phyloP scores from a whole-genome alignment of 495 filamentous ascomycete species.

The Pyrenopolyporus hunteri region DNA sequence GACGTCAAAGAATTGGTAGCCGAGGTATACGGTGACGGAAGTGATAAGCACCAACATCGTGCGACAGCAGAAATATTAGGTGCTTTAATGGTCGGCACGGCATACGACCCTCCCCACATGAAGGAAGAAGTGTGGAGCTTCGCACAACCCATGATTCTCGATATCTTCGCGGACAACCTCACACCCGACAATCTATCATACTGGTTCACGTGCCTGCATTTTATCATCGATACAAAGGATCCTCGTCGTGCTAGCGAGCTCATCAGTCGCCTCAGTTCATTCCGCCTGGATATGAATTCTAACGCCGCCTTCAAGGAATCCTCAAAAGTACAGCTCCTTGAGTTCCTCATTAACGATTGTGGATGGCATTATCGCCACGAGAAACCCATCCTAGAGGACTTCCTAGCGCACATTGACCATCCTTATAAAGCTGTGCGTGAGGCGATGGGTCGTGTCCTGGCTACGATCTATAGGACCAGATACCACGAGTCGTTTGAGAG shows the following conservation, averaged over 20 bases:
- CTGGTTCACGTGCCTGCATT: conserved; percentile 92
- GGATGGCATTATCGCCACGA: conserved; percentile 97
- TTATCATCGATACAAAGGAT: conserved; percentile 79
- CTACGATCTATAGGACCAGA: conserved; percentile 82
- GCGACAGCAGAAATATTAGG: conserved; percentile 94
- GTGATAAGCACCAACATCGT: conserved; percentile 96
- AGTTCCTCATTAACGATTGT: conserved; percentile 82
- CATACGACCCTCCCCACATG: conserved; percentile 70
- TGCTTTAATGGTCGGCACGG: conserved; percentile 75
- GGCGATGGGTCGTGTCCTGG: conserved; percentile 88
- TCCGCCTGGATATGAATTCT: conserved; percentile 89
- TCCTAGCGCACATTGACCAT: conserved; percentile 90
- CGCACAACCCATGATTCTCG: conserved; percentile 84
- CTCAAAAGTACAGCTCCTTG: conserved; percentile 89
- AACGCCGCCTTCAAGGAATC: conserved; percentile 99
- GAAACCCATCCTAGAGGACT: conserved; percentile 86
- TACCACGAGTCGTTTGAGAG: conserved; percentile 92
- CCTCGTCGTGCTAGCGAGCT: conserved; percentile 86
- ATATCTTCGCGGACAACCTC: conserved; percentile 84
- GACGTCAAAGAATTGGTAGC: conserved; percentile 82
- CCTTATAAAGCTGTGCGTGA: conserved; percentile 97
- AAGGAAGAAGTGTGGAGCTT: conserved; percentile 83
- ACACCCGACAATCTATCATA: conserved; percentile 94
- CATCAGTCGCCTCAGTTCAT: conserved; percentile 80
- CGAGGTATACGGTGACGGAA: conserved; percentile 84